Conservation (phyloP, 2,329 filamentous ascomycete species). For the Botrytis hyacinthi region DNA sequence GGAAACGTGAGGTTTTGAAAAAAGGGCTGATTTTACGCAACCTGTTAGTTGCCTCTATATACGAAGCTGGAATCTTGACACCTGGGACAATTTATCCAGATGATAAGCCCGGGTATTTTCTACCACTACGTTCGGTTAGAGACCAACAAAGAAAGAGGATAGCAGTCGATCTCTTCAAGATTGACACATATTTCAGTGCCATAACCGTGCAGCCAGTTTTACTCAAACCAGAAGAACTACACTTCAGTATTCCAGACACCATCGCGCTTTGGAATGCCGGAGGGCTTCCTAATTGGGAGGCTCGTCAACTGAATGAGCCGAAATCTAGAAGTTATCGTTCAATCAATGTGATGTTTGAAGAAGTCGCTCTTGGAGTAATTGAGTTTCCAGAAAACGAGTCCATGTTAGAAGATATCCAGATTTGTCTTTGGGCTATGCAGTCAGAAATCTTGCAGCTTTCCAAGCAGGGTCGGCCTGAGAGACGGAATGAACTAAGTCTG, state of each 20-base stretch:
- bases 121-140: constrained; percentile 39
- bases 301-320: constrained; percentile 39
- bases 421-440: constrained; percentile 32
- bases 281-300: constrained; percentile 42
- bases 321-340: constrained; percentile 33
- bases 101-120: constrained; percentile 42
- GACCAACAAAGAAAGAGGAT: constrained; percentile 43
- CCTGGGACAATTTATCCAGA: constrained; percentile 40
- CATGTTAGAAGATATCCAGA: constrained; percentile 33
- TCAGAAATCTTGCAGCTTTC: constrained; percentile 27
- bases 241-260: constrained; percentile 39
- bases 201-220: constrained; percentile 38
- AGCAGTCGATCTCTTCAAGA: constrained; percentile 40
- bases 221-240: constrained; percentile 42
- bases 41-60: constrained; percentile 40
- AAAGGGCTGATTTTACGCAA: constrained; percentile 40
- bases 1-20: constrained; percentile 33
- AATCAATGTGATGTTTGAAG: constrained; percentile 27
- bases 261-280: constrained; percentile 42
- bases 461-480: background rate
- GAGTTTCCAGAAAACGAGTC: constrained; percentile 12
- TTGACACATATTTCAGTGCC: constrained; percentile 43
- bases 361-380: constrained; percentile 11
- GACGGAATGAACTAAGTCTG: constrained; percentile 16
- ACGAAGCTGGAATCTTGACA: constrained; percentile 42